Evolutionary conservation across 116 monocot species (phyloP).

Genomic region (Phalaenopsis hybrid): DNA sequence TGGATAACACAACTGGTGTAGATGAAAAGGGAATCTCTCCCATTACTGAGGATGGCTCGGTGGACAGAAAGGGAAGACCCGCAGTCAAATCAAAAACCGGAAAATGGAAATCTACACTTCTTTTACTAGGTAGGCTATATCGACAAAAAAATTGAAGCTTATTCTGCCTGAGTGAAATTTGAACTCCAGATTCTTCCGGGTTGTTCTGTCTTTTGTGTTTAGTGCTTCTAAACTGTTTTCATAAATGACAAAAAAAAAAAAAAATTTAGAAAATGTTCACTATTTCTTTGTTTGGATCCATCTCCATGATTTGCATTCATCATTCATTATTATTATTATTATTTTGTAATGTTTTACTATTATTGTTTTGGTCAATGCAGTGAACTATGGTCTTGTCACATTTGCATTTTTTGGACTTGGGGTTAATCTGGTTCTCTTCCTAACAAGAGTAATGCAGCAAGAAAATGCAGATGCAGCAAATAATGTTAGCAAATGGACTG

Average conservation of each 20-base stretch:
- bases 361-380: constrained; percentile 23
- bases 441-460: constrained; percentile 53
- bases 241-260: no score
- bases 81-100: constrained; percentile 47
- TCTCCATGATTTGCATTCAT: no score
- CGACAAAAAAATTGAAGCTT: neutral
- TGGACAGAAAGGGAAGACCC: constrained; percentile 43
- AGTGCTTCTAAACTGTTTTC: no score
- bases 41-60: constrained; percentile 42
- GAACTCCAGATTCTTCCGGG: no score
- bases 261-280: no score
- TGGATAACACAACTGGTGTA: neutral
- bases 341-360: neutral
- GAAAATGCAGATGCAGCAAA: constrained; percentile 64
- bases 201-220: no score
- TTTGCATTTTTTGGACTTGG: constrained; percentile 71
- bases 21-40: constrained; percentile 14
- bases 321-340: no score
- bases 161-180: neutral
- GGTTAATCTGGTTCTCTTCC: constrained; percentile 61
- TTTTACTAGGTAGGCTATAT: constrained; percentile 32
- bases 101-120: constrained; percentile 39
- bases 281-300: no score
- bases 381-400: constrained; percentile 55
- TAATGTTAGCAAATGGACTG: constrained; percentile 70